Percentiles rank a stretch among this genome's conserved stretches.
phyloP scores from a whole-genome alignment of 345 rosid genomes.

The Rhodamnia rubescens region DNA sequence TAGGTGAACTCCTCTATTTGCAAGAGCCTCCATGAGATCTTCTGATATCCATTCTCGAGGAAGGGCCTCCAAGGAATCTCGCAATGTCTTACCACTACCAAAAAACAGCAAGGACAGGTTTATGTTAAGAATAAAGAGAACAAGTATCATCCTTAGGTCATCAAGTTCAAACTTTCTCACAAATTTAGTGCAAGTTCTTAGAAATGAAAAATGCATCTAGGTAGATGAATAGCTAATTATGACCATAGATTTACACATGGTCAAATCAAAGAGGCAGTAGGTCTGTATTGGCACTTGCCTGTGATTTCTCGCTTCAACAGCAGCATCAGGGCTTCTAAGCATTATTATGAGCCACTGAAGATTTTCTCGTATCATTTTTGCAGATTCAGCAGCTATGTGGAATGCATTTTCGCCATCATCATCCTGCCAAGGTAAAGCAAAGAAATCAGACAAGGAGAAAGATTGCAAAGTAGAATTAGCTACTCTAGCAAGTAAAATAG shows the following conservation, averaged over 20 bases:
- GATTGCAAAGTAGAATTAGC: not conserved
- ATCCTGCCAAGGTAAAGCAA: slow-evolving; percentile 38
- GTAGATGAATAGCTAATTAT: not conserved
- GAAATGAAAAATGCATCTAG: not conserved
- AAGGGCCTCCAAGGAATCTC: slow-evolving; percentile 88
- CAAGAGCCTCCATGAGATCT: slow-evolving; percentile 86
- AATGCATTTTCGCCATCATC: slow-evolving; percentile 98
- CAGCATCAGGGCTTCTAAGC: slow-evolving; percentile 76
- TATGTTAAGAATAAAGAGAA: not conserved
- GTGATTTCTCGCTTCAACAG: slow-evolving; percentile 80
- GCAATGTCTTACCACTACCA: slow-evolving; percentile 80
- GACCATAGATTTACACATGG: not conserved
- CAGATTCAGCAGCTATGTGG: slow-evolving; percentile 95
- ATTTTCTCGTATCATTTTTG: slow-evolving; percentile 97
- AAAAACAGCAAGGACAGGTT: slow-evolving; percentile 3
- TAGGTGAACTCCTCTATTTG: slow-evolving; percentile 63
- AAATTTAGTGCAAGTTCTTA: not conserved
- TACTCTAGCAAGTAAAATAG: not conserved
- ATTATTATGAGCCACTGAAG: slow-evolving; percentile 89
- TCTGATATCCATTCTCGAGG: slow-evolving; percentile 98
- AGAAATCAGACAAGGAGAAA: slow-evolving; percentile 6
- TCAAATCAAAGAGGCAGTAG: not conserved
- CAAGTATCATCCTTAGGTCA: not conserved
- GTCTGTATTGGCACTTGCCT: slow-evolving; percentile 38
- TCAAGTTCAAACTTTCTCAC: not conserved